Conservation (phyloP, 2,329 filamentous ascomycete species). For the Neonectria ditissima region DNA sequence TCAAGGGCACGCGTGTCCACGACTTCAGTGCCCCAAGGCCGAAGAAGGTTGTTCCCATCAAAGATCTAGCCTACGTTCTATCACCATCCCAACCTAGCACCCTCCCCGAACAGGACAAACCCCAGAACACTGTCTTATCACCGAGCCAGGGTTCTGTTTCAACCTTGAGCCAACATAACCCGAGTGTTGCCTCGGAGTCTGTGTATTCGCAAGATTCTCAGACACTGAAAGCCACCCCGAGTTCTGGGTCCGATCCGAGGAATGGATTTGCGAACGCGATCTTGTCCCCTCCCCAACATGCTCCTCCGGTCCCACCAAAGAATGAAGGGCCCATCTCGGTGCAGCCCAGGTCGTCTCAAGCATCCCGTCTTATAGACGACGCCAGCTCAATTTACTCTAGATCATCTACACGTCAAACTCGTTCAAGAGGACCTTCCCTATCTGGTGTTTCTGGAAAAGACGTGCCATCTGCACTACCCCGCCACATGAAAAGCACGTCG, state of each 20-base stretch:
- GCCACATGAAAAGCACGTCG: constrained; percentile 80
- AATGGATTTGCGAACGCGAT: constrained; percentile 24
- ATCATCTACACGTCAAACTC: constrained; percentile 45
- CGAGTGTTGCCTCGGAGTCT: constrained; percentile 50
- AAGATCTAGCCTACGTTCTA: constrained; percentile 29
- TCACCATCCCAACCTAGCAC: constrained; percentile 31
- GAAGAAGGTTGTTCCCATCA: constrained; percentile 46
- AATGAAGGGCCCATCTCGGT: constrained; percentile 45
- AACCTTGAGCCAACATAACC: constrained; percentile 39
- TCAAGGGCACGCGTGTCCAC: constrained; percentile 72
- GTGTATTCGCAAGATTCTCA: constrained; percentile 45
- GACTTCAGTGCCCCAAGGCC: constrained; percentile 73
- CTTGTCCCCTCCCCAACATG: constrained; percentile 27
- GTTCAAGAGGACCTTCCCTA: constrained; percentile 66
- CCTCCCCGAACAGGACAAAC: constrained; percentile 34
- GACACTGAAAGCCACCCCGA: constrained; percentile 42
- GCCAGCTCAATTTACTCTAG: constrained; percentile 34
- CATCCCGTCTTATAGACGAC: constrained; percentile 39
- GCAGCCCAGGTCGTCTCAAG: constrained; percentile 40
- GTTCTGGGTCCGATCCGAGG: constrained; percentile 41
- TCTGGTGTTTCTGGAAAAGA: constrained; percentile 61
- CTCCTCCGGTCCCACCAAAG: constrained; percentile 56
- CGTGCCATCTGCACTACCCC: constrained; percentile 64
- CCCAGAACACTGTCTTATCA: constrained; percentile 15
- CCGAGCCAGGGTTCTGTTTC: constrained; percentile 23